Evolutionary conservation across 345 rosid species (phyloP).

Genomic region (Citrus medica): DNA sequence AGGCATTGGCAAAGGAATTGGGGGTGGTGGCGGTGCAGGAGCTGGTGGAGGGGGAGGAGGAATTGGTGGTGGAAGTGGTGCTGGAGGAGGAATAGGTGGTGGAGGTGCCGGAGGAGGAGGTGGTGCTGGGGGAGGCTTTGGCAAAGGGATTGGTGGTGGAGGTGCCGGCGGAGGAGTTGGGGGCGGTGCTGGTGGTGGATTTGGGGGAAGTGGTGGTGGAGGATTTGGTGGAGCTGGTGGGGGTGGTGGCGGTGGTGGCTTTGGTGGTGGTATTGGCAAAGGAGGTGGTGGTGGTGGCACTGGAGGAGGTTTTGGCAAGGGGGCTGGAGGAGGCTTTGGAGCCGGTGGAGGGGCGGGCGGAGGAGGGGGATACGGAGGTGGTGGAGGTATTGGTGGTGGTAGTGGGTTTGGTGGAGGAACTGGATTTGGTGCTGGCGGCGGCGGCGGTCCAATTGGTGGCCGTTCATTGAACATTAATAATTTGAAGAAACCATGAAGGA

Average conservation of each 20-base stretch:
- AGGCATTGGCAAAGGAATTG: constrained; percentile 12
- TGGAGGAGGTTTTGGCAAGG: constrained; percentile 15
- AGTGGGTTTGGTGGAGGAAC: neutral
- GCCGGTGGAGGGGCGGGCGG: neutral
- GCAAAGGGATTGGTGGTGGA: neutral
- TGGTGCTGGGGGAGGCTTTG: neutral
- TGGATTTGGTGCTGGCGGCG: constrained; percentile 8
- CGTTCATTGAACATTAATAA: neutral
- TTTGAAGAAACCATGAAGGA: neutral
- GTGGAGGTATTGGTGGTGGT: constrained; percentile 7
- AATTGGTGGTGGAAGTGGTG: neutral
- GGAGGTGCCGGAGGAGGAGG: neutral
- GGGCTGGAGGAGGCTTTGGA: neutral
- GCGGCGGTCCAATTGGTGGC: constrained; percentile 15
- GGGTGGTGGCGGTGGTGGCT: neutral
- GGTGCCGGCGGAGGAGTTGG: neutral
- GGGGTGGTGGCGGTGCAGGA: constrained; percentile 7
- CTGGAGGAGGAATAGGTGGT: neutral
- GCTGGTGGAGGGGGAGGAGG: neutral
- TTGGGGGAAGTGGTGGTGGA: neutral
- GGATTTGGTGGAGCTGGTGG: neutral
- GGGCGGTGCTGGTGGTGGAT: neutral
- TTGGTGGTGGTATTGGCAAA: neutral
- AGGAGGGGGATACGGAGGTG: neutral
- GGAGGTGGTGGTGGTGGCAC: constrained; percentile 13